Evolutionary conservation across 345 rosid species (phyloP).

Genomic region (Eucalyptus lansdowneana): DNA sequence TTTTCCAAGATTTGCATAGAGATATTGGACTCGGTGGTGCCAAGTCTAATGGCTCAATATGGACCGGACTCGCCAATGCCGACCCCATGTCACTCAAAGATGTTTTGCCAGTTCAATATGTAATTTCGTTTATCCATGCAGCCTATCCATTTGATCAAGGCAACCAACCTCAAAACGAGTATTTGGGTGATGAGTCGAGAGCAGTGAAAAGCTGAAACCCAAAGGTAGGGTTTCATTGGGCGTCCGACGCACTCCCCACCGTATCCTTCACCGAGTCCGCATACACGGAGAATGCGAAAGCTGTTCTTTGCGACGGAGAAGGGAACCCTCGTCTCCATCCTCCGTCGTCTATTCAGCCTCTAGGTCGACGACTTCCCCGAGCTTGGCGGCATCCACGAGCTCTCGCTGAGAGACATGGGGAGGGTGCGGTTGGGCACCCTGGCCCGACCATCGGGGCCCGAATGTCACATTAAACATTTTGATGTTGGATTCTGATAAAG

Average conservation of each 20-base stretch:
- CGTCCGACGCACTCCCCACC: no score
- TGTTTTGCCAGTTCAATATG: not conserved
- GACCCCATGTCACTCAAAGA: not conserved
- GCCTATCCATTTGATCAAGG: not conserved
- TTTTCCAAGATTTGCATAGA: not conserved
- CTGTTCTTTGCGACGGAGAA: no score
- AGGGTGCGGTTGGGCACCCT: constrained; percentile 12
- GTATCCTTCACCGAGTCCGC: no score
- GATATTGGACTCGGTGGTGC: not conserved
- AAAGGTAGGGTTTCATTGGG: no score
- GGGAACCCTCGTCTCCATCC: no score
- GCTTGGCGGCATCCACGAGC: not conserved
- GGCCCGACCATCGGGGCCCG: no score
- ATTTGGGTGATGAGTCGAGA: not conserved
- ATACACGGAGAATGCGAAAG: no score
- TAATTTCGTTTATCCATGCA: not conserved
- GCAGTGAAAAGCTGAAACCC: no score
- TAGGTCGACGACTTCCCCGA: no score
- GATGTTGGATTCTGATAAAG: no score
- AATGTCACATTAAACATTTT: no score
- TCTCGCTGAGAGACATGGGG: constrained; percentile 30
- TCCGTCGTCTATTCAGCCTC: no score
- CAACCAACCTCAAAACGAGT: not conserved
- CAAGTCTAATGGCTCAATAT: not conserved
- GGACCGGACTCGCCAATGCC: not conserved